A percentile compares a stretch with the other conserved stretches of the same genome.
phyloP scores from a whole-genome alignment of 192 early-diverging fungal species.

The Coemansia reversa region DNA sequence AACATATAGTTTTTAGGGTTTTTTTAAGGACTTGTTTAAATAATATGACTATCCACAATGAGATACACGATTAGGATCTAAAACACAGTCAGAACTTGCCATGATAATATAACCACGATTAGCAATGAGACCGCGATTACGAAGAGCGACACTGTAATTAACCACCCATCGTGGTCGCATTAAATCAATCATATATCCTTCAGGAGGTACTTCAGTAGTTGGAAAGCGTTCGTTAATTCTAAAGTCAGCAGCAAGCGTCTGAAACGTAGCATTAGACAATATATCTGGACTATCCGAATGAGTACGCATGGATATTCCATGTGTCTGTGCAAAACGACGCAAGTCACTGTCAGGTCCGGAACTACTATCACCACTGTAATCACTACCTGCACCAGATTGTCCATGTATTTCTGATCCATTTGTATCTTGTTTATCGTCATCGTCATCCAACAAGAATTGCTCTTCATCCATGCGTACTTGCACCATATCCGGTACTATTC shows the following conservation, averaged over 20 bases:
- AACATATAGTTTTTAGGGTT: no score
- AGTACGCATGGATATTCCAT: conserved; percentile 30
- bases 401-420: not conserved
- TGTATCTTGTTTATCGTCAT: not conserved
- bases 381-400: not conserved
- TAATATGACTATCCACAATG: not conserved
- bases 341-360: conserved; percentile 14
- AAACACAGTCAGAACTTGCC: conserved; percentile 52
- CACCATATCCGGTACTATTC: conserved; percentile 36
- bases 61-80: conserved; percentile 40
- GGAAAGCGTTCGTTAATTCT: conserved; percentile 53
- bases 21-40: no score
- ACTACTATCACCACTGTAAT: not conserved
- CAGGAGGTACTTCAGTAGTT: conserved; percentile 47
- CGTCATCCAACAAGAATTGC: not conserved
- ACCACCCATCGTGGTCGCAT: conserved; percentile 54
- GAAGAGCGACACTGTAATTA: conserved; percentile 44
- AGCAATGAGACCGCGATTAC: conserved; percentile 38
- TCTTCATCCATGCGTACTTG: conserved; percentile 36
- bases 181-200: conserved; percentile 48
- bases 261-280: conserved; percentile 40
- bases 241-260: conserved; percentile 41
- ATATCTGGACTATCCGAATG: conserved; percentile 41
- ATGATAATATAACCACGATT: conserved; percentile 55
- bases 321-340: conserved; percentile 17